phyloP scores from a whole-genome alignment of 129 eudicot genomes.

The Deinandra increscens region DNA sequence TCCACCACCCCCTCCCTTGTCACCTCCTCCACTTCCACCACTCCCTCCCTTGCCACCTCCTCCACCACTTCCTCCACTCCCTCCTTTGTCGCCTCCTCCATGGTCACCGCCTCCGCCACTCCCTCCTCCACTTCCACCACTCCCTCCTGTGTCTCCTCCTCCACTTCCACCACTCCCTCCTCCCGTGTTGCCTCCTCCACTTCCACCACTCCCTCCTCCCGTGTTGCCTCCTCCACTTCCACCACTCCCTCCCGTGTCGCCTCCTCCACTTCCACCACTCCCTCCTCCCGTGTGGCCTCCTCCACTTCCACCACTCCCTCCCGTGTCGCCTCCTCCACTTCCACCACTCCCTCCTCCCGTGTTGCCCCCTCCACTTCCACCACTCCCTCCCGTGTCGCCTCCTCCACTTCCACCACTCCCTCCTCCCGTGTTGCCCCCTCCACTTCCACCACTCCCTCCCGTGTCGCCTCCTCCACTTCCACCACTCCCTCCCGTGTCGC shows the following conservation, averaged over 20 bases:
- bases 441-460: conserved; percentile 18
- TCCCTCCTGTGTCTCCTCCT: conserved; percentile 11
- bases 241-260: neutral
- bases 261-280: neutral
- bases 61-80: neutral
- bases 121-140: conserved; percentile 11
- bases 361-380: conserved; percentile 1
- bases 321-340: too few relatives aligned
- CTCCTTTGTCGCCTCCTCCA: too few relatives aligned
- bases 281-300: neutral
- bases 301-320: neutral
- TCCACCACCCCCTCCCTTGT: conserved; percentile 31
- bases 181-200: too few relatives aligned
- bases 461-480: too few relatives aligned
- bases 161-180: neutral
- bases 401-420: neutral
- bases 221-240: neutral
- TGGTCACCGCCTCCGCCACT: conserved; percentile 18
- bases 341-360: neutral
- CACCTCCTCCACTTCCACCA: neutral
- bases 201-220: conserved; percentile 13
- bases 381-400: conserved; percentile 21
- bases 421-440: conserved; percentile 9
- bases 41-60: neutral
- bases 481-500: conserved; percentile 4